phyloP scores from a whole-genome alignment of 1,284 basidiomycete genomes.

The Cutaneotrichosporon spelunceum region DNA sequence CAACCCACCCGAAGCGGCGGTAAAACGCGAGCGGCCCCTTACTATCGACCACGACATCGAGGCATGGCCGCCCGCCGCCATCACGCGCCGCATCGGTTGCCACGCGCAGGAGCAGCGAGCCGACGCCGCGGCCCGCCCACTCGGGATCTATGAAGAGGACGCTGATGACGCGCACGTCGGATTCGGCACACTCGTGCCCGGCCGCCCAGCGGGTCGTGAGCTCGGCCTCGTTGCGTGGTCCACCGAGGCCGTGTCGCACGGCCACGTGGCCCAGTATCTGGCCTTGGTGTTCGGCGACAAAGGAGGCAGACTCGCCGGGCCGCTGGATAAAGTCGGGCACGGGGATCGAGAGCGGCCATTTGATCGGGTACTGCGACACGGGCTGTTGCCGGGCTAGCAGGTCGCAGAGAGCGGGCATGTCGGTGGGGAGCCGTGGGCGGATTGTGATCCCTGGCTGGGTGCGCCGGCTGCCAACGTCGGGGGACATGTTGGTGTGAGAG shows the following conservation, averaged over 20 bases:
- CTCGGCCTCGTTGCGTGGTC: neutral
- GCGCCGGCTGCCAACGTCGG: neutral
- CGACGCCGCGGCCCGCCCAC: neutral
- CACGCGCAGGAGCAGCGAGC: neutral
- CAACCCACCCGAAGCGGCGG: neutral
- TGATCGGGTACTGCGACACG: neutral
- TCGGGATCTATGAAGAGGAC: constrained; percentile 8
- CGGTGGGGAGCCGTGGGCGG: constrained; percentile 4
- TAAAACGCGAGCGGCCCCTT: neutral
- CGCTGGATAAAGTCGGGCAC: constrained; percentile 6
- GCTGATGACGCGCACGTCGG: constrained; percentile 3
- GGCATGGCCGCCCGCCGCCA: neutral
- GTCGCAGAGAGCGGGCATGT: neutral
- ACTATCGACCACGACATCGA: neutral
- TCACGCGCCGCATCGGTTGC: neutral
- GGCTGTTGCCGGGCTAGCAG: constrained; percentile 11
- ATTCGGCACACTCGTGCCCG: neutral
- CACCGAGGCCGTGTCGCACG: neutral
- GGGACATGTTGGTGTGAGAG: neutral
- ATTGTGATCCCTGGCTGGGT: neutral
- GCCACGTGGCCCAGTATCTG: constrained; percentile 7
- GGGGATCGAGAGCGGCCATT: constrained; percentile 4
- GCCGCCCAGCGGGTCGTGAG: neutral
- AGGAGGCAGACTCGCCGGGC: constrained; percentile 1
- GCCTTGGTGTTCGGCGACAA: constrained; percentile 8